Percentiles rank a stretch among this genome's conserved stretches.
Conservation (phyloP, 352 stramenopile genomes). For the Globisporangium okanoganense region DNA sequence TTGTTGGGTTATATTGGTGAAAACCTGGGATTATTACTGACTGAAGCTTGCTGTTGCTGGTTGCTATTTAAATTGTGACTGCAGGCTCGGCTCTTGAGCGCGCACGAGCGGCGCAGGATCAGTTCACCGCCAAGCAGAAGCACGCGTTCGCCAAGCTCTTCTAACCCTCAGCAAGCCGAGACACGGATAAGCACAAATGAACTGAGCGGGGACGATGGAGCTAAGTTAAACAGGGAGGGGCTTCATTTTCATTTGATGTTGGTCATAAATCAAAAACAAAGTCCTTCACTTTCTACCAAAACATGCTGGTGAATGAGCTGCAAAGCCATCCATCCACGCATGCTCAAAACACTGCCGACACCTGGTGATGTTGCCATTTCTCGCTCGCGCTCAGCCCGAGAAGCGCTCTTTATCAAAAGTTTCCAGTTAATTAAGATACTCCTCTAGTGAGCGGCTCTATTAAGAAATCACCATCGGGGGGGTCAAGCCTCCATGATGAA, state of each 20-base stretch:
- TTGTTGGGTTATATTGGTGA: not conserved
- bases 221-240: conserved; percentile 67
- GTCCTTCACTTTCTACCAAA: conserved; percentile 12
- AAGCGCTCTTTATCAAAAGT: conserved; percentile 4
- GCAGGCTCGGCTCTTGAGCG: conserved; percentile 25
- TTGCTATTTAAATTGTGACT: not conserved
- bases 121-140: conserved; percentile 39
- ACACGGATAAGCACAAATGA: too few species aligned
- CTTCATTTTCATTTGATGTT: conserved; percentile 28
- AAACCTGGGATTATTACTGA: not conserved
- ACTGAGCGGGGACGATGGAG: not conserved
- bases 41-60: not conserved
- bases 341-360: not conserved
- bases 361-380: not conserved
- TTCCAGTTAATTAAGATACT: conserved; percentile 10
- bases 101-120: conserved; percentile 25
- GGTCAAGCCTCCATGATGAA: not conserved
- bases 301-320: conserved; percentile 2
- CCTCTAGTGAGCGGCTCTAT: conserved; percentile 7
- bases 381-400: not conserved
- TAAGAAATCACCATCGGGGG: not conserved
- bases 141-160: conserved; percentile 35
- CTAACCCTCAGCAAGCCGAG: not conserved
- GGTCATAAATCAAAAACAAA: conserved; percentile 16
- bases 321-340: not conserved